Evolutionary conservation across 129 eudicot genomes (phyloP).

Genomic region (Sambucus nigra): DNA sequence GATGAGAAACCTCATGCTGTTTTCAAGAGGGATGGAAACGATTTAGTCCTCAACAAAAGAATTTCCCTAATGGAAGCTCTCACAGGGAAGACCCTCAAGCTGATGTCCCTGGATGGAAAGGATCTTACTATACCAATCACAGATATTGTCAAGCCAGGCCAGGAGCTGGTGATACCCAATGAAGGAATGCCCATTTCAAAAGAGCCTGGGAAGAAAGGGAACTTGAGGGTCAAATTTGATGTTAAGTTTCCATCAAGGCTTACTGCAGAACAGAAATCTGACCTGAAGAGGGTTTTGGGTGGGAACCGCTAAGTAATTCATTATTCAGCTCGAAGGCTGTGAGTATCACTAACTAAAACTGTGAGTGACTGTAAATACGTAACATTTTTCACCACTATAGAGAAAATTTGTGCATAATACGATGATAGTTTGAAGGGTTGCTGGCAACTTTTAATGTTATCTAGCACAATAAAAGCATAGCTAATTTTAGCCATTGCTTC

Average conservation of each 20-base stretch:
- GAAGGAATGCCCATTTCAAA: conserved; percentile 85
- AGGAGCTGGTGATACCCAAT: conserved; percentile 44
- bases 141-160: conserved; percentile 58
- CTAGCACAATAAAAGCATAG: conserved; percentile 2
- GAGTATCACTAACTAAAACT: conserved; percentile 29
- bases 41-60: conserved; percentile 46
- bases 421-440: conserved; percentile 20
- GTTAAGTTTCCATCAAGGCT: conserved; percentile 76
- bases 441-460: conserved; percentile 16
- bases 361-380: conserved; percentile 40
- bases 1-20: conserved; percentile 72
- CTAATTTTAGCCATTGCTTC: conserved; percentile 8
- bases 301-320: conserved; percentile 26
- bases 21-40: conserved; percentile 84
- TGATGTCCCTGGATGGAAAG: conserved; percentile 61
- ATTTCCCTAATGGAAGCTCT: conserved; percentile 74
- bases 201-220: conserved; percentile 76
- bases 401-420: conserved; percentile 54
- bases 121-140: conserved; percentile 34
- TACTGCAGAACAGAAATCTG: conserved; percentile 61
- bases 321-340: conserved; percentile 2
- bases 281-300: conserved; percentile 61
- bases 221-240: conserved; percentile 69
- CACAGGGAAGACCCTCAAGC: conserved; percentile 59
- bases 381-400: conserved; percentile 40